phyloP scores from a whole-genome alignment of 306 rosid genomes.

The Vigna hirtella region DNA sequence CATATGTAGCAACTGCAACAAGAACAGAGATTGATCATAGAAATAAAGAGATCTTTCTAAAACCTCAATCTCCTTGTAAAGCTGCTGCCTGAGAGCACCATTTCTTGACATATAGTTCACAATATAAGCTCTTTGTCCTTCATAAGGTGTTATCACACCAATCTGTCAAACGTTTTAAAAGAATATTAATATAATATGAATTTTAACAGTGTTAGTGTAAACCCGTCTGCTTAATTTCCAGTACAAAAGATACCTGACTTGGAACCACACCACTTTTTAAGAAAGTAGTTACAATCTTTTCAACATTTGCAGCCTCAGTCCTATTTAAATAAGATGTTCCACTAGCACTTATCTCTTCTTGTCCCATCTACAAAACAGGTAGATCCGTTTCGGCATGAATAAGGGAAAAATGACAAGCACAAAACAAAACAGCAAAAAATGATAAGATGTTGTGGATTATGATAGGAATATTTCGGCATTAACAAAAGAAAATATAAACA shows the following conservation, averaged over 20 bases:
- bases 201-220: conserved; percentile 4
- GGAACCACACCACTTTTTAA: conserved; percentile 97
- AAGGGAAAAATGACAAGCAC: conserved; percentile 1
- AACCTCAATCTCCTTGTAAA: conserved; percentile 99
- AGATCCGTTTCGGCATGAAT: neutral
- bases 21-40: conserved; percentile 10
- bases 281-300: conserved; percentile 98
- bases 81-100: conserved; percentile 99
- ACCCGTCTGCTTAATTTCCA: conserved; percentile 4
- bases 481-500: conserved; percentile 27
- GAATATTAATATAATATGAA: conserved; percentile 21
- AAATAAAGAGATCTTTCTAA: conserved; percentile 18
- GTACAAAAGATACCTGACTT: conserved; percentile 69
- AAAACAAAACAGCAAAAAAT: neutral
- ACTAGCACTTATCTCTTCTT: conserved; percentile 99
- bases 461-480: neutral
- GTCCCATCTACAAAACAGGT: conserved; percentile 86
- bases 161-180: conserved; percentile 57
- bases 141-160: conserved; percentile 98
- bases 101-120: conserved; percentile 98
- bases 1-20: conserved; percentile 13
- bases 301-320: conserved; percentile 99
- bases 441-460: neutral
- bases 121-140: conserved; percentile 98
- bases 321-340: conserved; percentile 97